phyloP scores from a whole-genome alignment of 768 basidiomycete genomes.

The Hydnomerulius pinastri region DNA sequence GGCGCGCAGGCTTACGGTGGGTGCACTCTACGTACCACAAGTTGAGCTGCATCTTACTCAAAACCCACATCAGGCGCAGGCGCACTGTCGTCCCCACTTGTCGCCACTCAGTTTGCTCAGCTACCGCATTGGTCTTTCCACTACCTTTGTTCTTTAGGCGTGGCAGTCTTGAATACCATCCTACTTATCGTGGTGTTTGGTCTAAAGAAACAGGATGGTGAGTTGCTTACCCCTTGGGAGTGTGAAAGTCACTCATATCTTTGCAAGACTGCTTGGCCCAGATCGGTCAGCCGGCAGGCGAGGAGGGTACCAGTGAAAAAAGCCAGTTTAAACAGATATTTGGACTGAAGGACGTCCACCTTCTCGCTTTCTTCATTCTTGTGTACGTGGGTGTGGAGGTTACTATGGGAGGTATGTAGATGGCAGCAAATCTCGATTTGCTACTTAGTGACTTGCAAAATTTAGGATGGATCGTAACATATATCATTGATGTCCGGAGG shows the following conservation, averaged over 20 bases:
- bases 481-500: slow-evolving; percentile 42
- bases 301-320: slow-evolving; percentile 35
- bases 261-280: slow-evolving; percentile 51
- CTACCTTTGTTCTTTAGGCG: slow-evolving; percentile 67
- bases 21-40: neutral
- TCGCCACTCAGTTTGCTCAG: slow-evolving; percentile 79
- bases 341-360: slow-evolving; percentile 52
- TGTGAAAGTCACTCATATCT: slow-evolving; percentile 3
- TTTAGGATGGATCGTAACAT: slow-evolving; percentile 74
- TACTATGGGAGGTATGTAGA: slow-evolving; percentile 39
- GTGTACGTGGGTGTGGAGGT: slow-evolving; percentile 75
- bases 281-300: slow-evolving; percentile 50
- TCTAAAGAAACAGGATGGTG: slow-evolving; percentile 72
- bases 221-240: slow-evolving; percentile 2
- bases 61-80: slow-evolving; percentile 51
- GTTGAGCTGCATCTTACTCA: slow-evolving; percentile 8
- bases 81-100: slow-evolving; percentile 69
- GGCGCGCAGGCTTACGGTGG: slow-evolving; percentile 34
- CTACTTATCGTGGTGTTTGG: slow-evolving; percentile 61
- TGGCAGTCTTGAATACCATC: slow-evolving; percentile 60
- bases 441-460: neutral
- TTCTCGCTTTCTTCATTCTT: slow-evolving; percentile 62
- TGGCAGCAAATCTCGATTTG: neutral
- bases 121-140: slow-evolving; percentile 73
- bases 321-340: slow-evolving; percentile 55